A percentile compares a stretch with the other conserved stretches of the same genome.
These are phyloP conservation scores for Ajuga chamaepitys DNA, from an alignment of 257 asterid genomes.

Conservation along the genomic window DNA sequence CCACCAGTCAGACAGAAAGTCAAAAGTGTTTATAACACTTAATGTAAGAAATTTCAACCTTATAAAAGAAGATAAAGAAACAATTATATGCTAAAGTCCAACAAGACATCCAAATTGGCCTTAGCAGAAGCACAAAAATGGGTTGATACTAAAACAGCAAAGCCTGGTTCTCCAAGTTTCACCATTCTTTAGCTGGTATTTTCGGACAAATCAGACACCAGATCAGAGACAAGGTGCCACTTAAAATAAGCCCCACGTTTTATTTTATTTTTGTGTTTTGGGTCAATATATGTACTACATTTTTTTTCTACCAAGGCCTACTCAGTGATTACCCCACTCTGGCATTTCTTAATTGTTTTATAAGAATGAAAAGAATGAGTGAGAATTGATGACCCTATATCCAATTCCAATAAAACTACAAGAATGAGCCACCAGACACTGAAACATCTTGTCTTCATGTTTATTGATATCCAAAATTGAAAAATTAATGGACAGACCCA, in stretches of 20 bases:
- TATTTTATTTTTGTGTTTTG: not conserved
- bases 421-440: not conserved
- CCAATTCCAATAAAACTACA: not conserved
- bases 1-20: not conserved
- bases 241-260: not conserved
- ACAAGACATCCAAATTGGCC: not conserved
- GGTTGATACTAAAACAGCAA: not conserved
- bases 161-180: too few species aligned
- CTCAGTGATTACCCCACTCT: too few species aligned
- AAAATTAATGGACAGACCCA: not conserved
- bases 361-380: too few species aligned
- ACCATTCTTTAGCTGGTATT: too few species aligned
- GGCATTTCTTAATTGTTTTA: too few species aligned
- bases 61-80: not conserved
- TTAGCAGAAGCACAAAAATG: not conserved
- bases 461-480: not conserved
- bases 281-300: not conserved
- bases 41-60: not conserved
- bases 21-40: not conserved
- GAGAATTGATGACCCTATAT: too few species aligned
- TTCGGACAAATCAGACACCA: too few species aligned
- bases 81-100: not conserved
- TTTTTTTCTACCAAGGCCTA: too few species aligned
- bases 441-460: not conserved
- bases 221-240: too few species aligned